Percentiles rank a stretch among this genome's conserved stretches.
phyloP scores from a whole-genome alignment of 169 alveolate species.

The Plasmodium yoelii region DNA sequence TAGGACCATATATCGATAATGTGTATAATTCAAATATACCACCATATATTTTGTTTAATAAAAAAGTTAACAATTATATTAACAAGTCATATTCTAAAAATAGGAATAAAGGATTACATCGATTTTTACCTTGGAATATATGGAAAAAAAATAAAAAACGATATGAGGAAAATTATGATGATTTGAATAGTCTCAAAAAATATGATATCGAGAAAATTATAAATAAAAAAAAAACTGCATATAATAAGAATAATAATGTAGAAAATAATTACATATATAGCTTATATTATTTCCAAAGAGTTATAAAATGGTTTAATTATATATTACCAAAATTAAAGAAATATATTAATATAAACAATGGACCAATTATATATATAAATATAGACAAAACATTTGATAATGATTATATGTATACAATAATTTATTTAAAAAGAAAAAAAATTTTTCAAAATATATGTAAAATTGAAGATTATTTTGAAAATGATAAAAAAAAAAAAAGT shows the following conservation, averaged over 20 bases:
- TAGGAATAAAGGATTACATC: neutral
- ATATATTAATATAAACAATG: conserved; percentile 52
- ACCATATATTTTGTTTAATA: conserved; percentile 61
- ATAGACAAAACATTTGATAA: conserved; percentile 74
- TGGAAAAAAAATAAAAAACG: conserved; percentile 14
- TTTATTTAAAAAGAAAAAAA: conserved; percentile 50
- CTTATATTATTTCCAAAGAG: conserved; percentile 51
- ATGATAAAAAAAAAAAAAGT: neutral
- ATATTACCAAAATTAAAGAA: conserved; percentile 55
- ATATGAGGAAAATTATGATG: neutral
- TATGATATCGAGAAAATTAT: conserved; percentile 15
- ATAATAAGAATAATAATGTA: conserved; percentile 1
- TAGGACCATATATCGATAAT: conserved; percentile 73
- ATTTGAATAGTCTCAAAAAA: conserved; percentile 1
- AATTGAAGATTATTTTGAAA: conserved; percentile 8
- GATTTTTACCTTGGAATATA: conserved; percentile 1
- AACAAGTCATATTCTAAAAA: conserved; percentile 5
- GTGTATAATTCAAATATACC: conserved; percentile 72
- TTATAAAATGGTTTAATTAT: conserved; percentile 71
- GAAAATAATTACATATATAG: conserved; percentile 30
- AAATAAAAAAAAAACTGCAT: conserved; percentile 14
- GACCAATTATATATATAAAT: conserved; percentile 68
- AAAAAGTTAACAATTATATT: conserved; percentile 36
- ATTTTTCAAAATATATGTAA: conserved; percentile 40
- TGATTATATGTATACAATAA: conserved; percentile 55